These are phyloP conservation scores for Cladosporium phlei DNA, from an alignment of 2,329 filamentous ascomycete genomes.

Conservation along the genomic window DNA sequence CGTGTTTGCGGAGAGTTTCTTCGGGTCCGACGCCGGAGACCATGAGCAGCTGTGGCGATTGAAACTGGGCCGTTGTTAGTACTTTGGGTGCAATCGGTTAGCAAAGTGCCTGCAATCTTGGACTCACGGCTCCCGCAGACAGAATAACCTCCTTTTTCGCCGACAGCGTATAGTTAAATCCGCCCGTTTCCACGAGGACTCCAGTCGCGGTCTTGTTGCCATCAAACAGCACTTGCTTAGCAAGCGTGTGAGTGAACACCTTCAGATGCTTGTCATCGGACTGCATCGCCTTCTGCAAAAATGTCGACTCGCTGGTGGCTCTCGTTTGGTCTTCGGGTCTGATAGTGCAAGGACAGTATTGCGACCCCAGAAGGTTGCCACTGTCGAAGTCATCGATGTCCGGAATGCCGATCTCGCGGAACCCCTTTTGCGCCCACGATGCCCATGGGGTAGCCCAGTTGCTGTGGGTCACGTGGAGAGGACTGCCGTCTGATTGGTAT, in stretches of 20 bases:
- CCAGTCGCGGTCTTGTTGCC: slow-evolving; percentile 6
- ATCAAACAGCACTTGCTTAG: not conserved
- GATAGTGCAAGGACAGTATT: slow-evolving; percentile 18
- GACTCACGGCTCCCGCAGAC: slow-evolving; percentile 39
- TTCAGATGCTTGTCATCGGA: slow-evolving; percentile 21
- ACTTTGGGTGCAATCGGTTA: no score
- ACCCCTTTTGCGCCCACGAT: slow-evolving; percentile 26
- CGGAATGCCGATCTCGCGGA: slow-evolving; percentile 26
- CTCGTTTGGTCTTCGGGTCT: slow-evolving; percentile 18
- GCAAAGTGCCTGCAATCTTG: no score
- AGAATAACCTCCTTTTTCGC: slow-evolving; percentile 42
- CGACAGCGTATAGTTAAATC: slow-evolving; percentile 20
- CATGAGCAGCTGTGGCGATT: slow-evolving; percentile 38
- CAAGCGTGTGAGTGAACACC: slow-evolving; percentile 31
- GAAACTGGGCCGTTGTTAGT: no score
- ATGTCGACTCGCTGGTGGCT: slow-evolving; percentile 14
- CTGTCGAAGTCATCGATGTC: slow-evolving; percentile 28
- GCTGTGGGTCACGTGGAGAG: slow-evolving; percentile 31
- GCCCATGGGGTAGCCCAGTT: slow-evolving; percentile 27
- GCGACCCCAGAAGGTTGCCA: slow-evolving; percentile 21
- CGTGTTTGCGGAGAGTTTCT: slow-evolving; percentile 26
- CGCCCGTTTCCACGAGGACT: slow-evolving; percentile 19
- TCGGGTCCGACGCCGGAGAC: slow-evolving; percentile 30
- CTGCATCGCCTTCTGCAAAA: slow-evolving; percentile 3
- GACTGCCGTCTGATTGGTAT: slow-evolving; percentile 23